These are phyloP conservation scores for Zymoseptoria pseudotritici DNA, from an alignment of 2,329 filamentous ascomycete species.

Conservation along the genomic window DNA sequence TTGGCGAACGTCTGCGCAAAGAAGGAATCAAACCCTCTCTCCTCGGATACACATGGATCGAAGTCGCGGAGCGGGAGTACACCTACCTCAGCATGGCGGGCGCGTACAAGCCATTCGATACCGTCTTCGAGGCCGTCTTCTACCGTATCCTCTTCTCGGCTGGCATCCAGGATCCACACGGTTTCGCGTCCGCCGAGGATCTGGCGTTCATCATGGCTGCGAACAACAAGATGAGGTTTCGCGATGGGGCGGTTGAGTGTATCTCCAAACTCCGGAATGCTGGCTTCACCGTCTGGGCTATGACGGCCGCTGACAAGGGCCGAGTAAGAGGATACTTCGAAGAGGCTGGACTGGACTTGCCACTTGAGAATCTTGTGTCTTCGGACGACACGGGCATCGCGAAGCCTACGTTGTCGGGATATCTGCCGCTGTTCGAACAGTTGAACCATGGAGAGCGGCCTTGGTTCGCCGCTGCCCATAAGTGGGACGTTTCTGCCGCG, in stretches of 20 bases:
- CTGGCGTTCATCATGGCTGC: constrained; percentile 33
- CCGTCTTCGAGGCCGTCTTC: constrained; percentile 40
- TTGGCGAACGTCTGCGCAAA: constrained; percentile 35
- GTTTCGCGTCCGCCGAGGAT: constrained; percentile 38
- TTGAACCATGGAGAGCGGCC: constrained; percentile 30
- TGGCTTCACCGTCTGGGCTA: constrained; percentile 47
- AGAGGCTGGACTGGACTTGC: constrained; percentile 41
- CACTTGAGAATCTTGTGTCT: constrained; percentile 44
- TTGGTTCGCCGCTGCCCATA: constrained; percentile 53
- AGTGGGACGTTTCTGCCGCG: constrained; percentile 52
- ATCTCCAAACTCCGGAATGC: constrained; percentile 37
- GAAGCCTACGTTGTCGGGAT: constrained; percentile 45
- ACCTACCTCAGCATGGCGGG: constrained; percentile 42
- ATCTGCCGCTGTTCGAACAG: constrained; percentile 36
- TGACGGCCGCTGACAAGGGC: constrained; percentile 45
- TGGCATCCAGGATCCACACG: constrained; percentile 37
- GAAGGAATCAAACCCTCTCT: constrained; percentile 36
- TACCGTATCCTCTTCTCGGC: constrained; percentile 42
- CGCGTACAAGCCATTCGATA: constrained; percentile 36
- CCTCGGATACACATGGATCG: constrained; percentile 43
- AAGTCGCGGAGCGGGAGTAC: constrained; percentile 42
- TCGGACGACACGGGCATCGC: constrained; percentile 43
- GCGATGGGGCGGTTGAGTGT: constrained; percentile 37
- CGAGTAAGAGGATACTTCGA: constrained; percentile 47
- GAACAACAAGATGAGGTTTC: constrained; percentile 29